A percentile compares a stretch with the other conserved stretches of the same genome.
These are phyloP conservation scores for Apostasia shenzhenica DNA, from an alignment of 106 monocot species.

Conservation along the genomic window DNA sequence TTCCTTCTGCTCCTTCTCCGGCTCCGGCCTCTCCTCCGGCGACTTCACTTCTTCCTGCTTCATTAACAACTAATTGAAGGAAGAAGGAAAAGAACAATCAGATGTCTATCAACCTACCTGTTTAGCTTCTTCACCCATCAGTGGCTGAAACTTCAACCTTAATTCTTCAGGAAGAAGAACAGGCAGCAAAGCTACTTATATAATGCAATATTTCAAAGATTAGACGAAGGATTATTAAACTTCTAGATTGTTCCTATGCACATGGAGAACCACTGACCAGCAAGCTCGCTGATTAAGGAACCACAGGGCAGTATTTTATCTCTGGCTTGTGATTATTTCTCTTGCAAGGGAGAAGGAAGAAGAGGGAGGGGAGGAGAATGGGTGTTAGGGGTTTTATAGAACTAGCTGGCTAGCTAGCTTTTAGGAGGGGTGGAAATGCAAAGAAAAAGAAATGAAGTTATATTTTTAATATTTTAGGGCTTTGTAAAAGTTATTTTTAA, in stretches of 20 bases:
- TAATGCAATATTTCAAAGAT: not conserved
- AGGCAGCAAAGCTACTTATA: slow-evolving; percentile 4
- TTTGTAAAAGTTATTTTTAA: too few species aligned
- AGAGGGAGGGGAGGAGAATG: not conserved
- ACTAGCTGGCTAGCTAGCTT: too few species aligned
- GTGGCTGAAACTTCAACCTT: not conserved
- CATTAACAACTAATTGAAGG: not conserved
- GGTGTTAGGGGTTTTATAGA: not conserved
- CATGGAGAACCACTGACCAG: not conserved
- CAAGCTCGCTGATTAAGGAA: not conserved
- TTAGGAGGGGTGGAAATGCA: not conserved
- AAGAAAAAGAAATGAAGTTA: not conserved
- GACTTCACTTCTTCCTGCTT: slow-evolving; percentile 36
- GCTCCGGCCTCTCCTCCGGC: slow-evolving; percentile 18
- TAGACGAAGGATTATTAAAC: not conserved
- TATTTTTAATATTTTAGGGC: too few species aligned
- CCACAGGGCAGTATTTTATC: too few species aligned
- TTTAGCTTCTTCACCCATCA: slow-evolving; percentile 8
- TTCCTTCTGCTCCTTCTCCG: slow-evolving; percentile 19
- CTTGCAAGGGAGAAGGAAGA: not conserved
- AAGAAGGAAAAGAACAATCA: not conserved
- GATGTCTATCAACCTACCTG: not conserved
- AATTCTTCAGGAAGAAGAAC: not conserved
- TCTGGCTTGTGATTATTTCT: too few species aligned
- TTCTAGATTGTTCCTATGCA: not conserved